Evolutionary conservation across 495 filamentous ascomycete species (phyloP).

Genomic region (Aeminium ludgeri): DNA sequence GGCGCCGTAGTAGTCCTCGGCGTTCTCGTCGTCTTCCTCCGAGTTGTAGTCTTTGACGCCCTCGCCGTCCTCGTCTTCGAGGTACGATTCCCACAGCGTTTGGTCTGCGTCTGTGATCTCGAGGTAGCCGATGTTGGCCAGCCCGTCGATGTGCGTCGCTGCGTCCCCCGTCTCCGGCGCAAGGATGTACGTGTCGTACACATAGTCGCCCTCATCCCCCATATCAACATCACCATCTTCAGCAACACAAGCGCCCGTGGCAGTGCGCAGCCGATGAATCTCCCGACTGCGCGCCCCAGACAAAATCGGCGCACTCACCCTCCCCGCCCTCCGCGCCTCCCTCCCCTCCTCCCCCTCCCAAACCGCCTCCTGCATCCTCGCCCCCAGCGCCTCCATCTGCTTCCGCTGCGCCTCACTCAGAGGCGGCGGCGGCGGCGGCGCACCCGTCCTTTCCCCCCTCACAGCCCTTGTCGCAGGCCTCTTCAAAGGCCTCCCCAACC

Average conservation of each 20-base stretch:
- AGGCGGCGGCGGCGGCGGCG: slow-evolving; percentile 3
- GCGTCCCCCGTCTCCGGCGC: slow-evolving; percentile 18
- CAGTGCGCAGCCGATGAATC: slow-evolving; percentile 1
- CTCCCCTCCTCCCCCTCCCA: slow-evolving; percentile 7
- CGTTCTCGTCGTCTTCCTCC: slow-evolving; percentile 47
- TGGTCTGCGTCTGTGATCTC: slow-evolving; percentile 43
- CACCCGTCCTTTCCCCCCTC: too few relatives aligned
- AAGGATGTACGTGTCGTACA: slow-evolving; percentile 47
- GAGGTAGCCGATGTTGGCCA: slow-evolving; percentile 34
- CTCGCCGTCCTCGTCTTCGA: slow-evolving; percentile 35
- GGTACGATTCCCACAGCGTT: slow-evolving; percentile 39
- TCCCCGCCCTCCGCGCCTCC: slow-evolving; percentile 1
- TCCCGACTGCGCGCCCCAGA: slow-evolving; percentile 6
- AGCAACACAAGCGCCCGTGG: slow-evolving; percentile 7
- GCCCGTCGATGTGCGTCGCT: slow-evolving; percentile 18
- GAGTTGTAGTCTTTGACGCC: slow-evolving; percentile 15
- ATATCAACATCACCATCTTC: slow-evolving; percentile 19
- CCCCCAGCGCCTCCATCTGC: slow-evolving; percentile 9
- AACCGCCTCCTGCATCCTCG: slow-evolving; percentile 12
- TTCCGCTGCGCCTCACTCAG: not conserved
- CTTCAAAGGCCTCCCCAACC: slow-evolving; percentile 17
- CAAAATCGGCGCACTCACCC: slow-evolving; percentile 6
- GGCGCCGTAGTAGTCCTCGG: slow-evolving; percentile 47
- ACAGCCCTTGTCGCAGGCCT: not conserved
- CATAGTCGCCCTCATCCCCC: slow-evolving; percentile 37